phyloP scores from a whole-genome alignment of 345 rosid genomes.

The Syzygium oleosum region DNA sequence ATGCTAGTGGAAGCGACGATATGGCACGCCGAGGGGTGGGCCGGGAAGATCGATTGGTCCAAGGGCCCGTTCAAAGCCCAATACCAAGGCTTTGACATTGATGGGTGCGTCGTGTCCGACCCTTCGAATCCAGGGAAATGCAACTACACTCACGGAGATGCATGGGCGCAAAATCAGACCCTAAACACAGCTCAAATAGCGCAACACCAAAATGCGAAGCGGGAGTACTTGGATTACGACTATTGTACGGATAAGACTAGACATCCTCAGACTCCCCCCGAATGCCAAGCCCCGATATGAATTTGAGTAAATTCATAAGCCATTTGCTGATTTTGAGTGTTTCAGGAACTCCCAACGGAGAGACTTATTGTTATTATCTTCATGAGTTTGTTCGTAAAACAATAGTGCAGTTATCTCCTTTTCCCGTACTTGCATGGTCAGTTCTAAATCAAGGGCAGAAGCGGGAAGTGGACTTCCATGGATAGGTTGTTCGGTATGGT shows the following conservation, averaged over 20 bases:
- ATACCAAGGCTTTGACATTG: constrained; percentile 15
- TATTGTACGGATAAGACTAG: constrained; percentile 3
- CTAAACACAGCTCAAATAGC: constrained; percentile 5
- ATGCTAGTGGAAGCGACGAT: constrained; percentile 16
- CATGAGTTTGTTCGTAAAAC: not conserved
- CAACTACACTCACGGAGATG: not conserved
- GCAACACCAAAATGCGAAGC: constrained; percentile 7
- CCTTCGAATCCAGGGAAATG: not conserved
- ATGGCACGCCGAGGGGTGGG: constrained; percentile 1
- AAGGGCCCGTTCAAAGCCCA: constrained; percentile 21
- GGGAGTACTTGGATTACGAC: constrained; percentile 14
- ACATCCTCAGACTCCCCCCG: not conserved
- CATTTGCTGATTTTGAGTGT: not conserved
- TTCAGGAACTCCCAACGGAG: not conserved
- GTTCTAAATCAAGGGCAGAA: not conserved
- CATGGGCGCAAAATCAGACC: not conserved
- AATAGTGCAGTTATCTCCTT: not conserved
- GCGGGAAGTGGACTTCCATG: not conserved
- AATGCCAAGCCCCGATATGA: not conserved
- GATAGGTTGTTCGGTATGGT: not conserved
- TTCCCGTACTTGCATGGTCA: no score
- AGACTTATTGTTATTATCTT: not conserved
- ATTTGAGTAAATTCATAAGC: not conserved
- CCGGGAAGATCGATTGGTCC: not conserved
- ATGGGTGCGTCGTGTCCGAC: constrained; percentile 10